Evolutionary conservation across 768 basidiomycete species (phyloP), one percentile per base, ranked within the genome.

Genomic region (Suillus brevipes): DNA sequence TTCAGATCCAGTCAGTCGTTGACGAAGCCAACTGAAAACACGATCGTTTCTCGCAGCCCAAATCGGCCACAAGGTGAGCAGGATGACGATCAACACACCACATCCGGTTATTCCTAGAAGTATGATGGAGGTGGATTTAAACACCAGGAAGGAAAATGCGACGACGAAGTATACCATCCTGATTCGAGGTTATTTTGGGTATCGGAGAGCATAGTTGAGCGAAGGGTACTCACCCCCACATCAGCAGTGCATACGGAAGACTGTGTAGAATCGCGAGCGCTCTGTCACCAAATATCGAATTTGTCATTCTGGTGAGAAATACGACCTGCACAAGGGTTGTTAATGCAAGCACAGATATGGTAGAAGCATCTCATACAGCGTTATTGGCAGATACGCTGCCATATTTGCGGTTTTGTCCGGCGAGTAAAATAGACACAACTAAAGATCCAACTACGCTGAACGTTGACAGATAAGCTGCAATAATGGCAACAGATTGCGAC

Each of bases 391-490:
- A 50, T 14, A 50, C 49, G 23, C 12, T 50, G 12, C 28, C 50
- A 52, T 52, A 52, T 52, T 52, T 52, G 28, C 28, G 28, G 50
- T 52, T 52, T 8, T 52, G 50, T 18, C 50, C 28, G 16, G 50
- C 50, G 28, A 52, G 50, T 28, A 50, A 52, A 52, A 66, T 62
- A 10, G 65, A 63, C 28, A 62, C 62, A 6, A 63, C 8, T 49
- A 66, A 20, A 14, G 65, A 63, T 23, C 62, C 65, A 14, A 66
- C 62, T 3, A 63, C 40, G 38, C 50, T 60, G 16, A 66, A 13
- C 9, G 63, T 66, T 36, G 65, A 66, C 4, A 63, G 9, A 52
- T 66, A 66, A 12, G 58, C 60, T 8, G 58, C 14, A 12, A 53
- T 45, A 14, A 55, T 55, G 6, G 65, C 65, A 25, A 34, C 62